Evolutionary conservation across 2,329 filamentous ascomycete genomes (phyloP), one percentile per base, ranked within the genome.

Genomic region (Lasiodiplodia gonubiensis): DNA sequence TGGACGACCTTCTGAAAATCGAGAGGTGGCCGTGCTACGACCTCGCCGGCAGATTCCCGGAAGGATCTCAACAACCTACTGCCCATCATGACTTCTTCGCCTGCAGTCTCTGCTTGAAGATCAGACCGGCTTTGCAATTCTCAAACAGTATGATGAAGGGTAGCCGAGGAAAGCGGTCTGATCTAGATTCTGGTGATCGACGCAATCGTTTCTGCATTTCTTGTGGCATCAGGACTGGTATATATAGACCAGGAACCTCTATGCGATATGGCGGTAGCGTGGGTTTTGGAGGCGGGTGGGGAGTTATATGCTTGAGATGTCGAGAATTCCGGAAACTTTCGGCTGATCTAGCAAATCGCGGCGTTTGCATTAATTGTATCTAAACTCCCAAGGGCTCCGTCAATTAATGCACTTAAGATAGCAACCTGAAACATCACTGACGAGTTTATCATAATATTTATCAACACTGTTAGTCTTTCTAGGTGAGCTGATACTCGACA

Each of bases 11-110:
- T 10, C 52, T 54, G 25, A 25, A 54, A 35, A 54, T 54, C 52
- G 52, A 54, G 30, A 54, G 12, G 4, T 54, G 52, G 52, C 52
- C 52, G 12, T 54, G 52, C 52, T 30, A 54, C n/a, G 52, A 54
- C 52, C 16, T 30, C 30, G 52, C 52, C 52, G 25, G 21, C 10
- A 30, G 18, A 18, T 16, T 7, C n/a, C 21, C 52, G 1, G 25
- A 33, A 27, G 25, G 25, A 30, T 35, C 14, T 21, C 25, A 33
- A 35, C 52, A 54, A 18, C 52, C 52, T n/a, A 25, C 16, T 21
- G 14, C 52, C n/a, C 25, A 54, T n/a, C 52, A 30, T 30, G 52
- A 54, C 30, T 54, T 54, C 52, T 54, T 30, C 30, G 14, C 52
- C 30, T 54, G 52, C 52, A 16, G 21, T 21, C 3, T 7, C 14